Evolutionary conservation across 1,139 yeast species (phyloP), one percentile per base, ranked within the genome.

Genomic region (Candida dubliniensis): DNA sequence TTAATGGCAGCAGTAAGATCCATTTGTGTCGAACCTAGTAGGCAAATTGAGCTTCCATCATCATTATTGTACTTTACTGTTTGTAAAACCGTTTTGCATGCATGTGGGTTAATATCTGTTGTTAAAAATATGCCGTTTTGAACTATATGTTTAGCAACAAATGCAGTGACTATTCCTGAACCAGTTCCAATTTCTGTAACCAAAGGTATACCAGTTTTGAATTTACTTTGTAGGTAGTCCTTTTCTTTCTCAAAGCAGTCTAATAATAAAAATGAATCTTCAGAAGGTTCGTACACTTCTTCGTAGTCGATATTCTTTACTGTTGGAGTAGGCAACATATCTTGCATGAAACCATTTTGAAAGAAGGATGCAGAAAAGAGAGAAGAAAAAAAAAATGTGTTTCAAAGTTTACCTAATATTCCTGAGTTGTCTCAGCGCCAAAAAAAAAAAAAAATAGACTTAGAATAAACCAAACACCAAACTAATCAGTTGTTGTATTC

Each of bases 161-260:
- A 93, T 0, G 96, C 76, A 0, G 95, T 76, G 1, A 91, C 87
- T 4, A 93, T 76, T 0, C 98, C 99, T 1, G 96, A 82, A 0
- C 99, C 99, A 2, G 91, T 77, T 0, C 99, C 99, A 8, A 93
- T 74, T 57, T 93, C 99, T n/a, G 85, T 74, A 1, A 87, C 83
- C 0, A 88, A 39, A 0, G 95, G 86, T 0, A 59, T 41, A 15
- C 44, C 45, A 15, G 51, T 31, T n/a, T 46, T 25, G 47, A 73
- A 77, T 35, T 60, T 59, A 11, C 55, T 15, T 13, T 53, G 48
- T 31, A 84, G 55, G 45, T 54, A 66, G 0, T 49, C 55, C 40
- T 61, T 60, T 43, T 87, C 84, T 37, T 69, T 63, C 56, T 93
- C 98, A 43, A 93, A 71, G 14, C 85, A 73, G 61, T 93, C 99